Percentiles rank a stretch among this genome's conserved stretches.
phyloP scores from a whole-genome alignment of 1,284 basidiomycete genomes.

The Meripilus lineatus region DNA sequence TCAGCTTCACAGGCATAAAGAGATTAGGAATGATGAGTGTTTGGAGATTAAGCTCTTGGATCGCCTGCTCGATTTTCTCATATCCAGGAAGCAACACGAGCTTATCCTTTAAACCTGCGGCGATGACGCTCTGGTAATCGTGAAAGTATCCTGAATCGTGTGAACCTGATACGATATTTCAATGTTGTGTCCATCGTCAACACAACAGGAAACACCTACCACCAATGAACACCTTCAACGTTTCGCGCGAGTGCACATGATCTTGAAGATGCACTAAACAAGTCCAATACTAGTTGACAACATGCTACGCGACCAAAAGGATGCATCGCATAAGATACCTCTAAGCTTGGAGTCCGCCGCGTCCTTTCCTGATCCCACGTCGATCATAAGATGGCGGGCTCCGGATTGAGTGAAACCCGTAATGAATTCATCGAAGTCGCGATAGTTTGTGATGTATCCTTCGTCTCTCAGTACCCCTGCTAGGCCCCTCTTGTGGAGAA shows the following conservation, averaged over 20 bases:
- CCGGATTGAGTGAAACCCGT: conserved; percentile 62
- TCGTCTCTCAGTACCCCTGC: conserved; percentile 34
- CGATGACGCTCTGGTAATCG: conserved; percentile 56
- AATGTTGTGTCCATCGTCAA: background rate
- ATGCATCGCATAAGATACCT: conserved; percentile 33
- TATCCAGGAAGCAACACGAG: conserved; percentile 63
- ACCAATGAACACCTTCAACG: conserved; percentile 56
- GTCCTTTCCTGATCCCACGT: conserved; percentile 71
- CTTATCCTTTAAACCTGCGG: conserved; percentile 58
- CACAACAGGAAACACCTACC: conserved; percentile 29
- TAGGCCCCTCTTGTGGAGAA: conserved; percentile 59
- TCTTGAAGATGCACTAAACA: conserved; percentile 49
- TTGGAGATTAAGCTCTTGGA: conserved; percentile 50
- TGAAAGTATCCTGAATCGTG: conserved; percentile 72
- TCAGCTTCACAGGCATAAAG: conserved; percentile 56
- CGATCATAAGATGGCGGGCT: conserved; percentile 61
- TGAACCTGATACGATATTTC: conserved; percentile 38
- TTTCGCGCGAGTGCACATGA: conserved; percentile 56
- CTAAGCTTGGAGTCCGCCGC: conserved; percentile 70
- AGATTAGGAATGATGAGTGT: conserved; percentile 53
- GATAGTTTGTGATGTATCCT: conserved; percentile 38
- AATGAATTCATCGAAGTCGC: conserved; percentile 56
- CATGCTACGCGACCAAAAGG: too few species aligned
- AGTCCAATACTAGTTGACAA: background rate
- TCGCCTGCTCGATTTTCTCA: conserved; percentile 52